A percentile compares a stretch with the other conserved stretches of the same genome.
Conservation (phyloP, 2,329 filamentous ascomycete species). For the Paecilomyces formosus region DNA sequence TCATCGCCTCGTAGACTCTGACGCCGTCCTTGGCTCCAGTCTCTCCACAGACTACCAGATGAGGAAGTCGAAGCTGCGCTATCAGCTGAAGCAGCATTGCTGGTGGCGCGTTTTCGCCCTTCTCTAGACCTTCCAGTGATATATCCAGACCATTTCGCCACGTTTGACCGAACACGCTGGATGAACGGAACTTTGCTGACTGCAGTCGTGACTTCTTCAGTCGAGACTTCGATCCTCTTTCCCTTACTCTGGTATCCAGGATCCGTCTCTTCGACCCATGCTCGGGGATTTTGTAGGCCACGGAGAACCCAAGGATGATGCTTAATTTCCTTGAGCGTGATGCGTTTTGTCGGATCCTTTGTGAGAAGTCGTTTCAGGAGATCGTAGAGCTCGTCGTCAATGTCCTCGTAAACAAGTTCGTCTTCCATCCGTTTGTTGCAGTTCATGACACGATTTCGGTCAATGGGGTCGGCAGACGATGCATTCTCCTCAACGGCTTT, state of each 20-base stretch:
- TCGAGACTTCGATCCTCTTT: constrained; percentile 84
- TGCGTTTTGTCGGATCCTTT: constrained; percentile 84
- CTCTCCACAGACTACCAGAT: constrained; percentile 49
- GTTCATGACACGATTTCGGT: constrained; percentile 44
- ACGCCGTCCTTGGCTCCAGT: constrained; percentile 42
- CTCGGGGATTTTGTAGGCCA: constrained; percentile 64
- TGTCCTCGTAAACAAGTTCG: constrained; percentile 74
- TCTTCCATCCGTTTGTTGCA: constrained; percentile 68
- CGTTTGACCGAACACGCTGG: constrained; percentile 71
- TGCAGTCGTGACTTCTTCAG: constrained; percentile 79
- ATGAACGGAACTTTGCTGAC: constrained; percentile 85
- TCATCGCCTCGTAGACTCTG: constrained; percentile 55
- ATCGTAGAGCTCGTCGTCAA: constrained; percentile 73
- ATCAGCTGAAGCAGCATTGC: constrained; percentile 47
- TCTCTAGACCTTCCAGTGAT: constrained; percentile 36
- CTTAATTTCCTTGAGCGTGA: constrained; percentile 86
- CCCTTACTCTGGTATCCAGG: constrained; percentile 70
- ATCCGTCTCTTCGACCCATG: constrained; percentile 93
- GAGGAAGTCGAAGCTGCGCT: constrained; percentile 49
- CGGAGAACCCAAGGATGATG: constrained; percentile 84
- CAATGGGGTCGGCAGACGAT: constrained; percentile 39
- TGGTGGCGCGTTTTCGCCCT: constrained; percentile 46
- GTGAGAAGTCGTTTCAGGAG: constrained; percentile 70
- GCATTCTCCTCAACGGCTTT: constrained; percentile 54
- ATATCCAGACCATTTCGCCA: constrained; percentile 60